A percentile compares a stretch with the other conserved stretches of the same genome.
Evolutionary conservation across 1,284 basidiomycete genomes (phyloP).

Genomic region (Pholiota adiposa): DNA sequence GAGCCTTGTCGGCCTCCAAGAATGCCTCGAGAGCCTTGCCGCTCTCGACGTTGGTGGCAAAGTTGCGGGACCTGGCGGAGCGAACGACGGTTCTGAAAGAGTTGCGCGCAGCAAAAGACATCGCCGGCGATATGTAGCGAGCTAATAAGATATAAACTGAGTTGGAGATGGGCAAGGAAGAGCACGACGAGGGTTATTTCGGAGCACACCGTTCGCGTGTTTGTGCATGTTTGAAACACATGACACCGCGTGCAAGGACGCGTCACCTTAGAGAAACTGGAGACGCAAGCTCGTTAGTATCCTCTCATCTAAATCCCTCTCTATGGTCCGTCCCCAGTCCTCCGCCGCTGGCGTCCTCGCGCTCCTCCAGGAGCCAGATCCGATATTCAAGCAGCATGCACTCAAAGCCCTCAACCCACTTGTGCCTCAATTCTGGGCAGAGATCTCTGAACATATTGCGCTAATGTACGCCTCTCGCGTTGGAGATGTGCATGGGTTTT

Average conservation of each 20-base stretch:
- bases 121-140: slow-evolving; percentile 31
- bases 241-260: slow-evolving; percentile 40
- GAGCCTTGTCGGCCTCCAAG: slow-evolving; percentile 57
- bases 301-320: slow-evolving; percentile 19
- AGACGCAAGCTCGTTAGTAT: slow-evolving; percentile 23
- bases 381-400: slow-evolving; percentile 88
- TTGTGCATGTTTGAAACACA: slow-evolving; percentile 33
- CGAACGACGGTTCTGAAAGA: slow-evolving; percentile 50
- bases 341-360: slow-evolving; percentile 90
- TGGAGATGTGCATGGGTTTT: slow-evolving; percentile 15
- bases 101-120: slow-evolving; percentile 61
- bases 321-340: slow-evolving; percentile 74
- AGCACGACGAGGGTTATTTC: slow-evolving; percentile 35
- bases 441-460: slow-evolving; percentile 93
- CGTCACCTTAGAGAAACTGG: slow-evolving; percentile 39
- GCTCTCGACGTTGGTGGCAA: slow-evolving; percentile 38
- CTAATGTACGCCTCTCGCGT: slow-evolving; percentile 68
- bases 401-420: slow-evolving; percentile 81
- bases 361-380: slow-evolving; percentile 86
- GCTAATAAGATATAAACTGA: slow-evolving; percentile 24
- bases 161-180: slow-evolving; percentile 10
- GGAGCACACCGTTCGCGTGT: slow-evolving; percentile 29
- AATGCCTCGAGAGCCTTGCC: slow-evolving; percentile 47
- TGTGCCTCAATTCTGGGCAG: slow-evolving; percentile 95
- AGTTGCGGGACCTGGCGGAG: slow-evolving; percentile 39